Evolutionary conservation across 2,329 filamentous ascomycete genomes (phyloP).

Genomic region (Monilinia laxa): DNA sequence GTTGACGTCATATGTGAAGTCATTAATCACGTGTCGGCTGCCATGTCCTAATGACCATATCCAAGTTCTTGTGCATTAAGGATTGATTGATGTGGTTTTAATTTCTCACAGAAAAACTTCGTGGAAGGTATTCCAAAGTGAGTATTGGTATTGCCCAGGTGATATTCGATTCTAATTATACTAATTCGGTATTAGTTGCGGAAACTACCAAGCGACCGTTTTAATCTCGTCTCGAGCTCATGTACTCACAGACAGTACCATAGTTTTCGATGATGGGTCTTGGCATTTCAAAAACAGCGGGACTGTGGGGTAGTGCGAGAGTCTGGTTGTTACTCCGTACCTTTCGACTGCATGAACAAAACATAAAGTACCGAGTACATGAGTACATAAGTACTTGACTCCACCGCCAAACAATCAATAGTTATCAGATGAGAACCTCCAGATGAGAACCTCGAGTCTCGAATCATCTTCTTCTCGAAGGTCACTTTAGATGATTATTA

Average conservation of each 20-base stretch:
- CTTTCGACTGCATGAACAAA: neutral
- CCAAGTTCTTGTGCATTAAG: neutral
- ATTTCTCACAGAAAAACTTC: neutral
- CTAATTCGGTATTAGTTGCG: neutral
- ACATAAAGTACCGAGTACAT: neutral
- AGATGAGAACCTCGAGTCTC: neutral
- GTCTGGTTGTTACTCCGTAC: neutral
- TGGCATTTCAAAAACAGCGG: conserved; percentile 4
- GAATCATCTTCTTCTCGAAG: neutral
- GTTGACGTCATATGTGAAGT: conserved; percentile 20
- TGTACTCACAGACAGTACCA: neutral
- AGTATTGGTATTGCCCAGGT: neutral
- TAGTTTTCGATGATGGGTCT: neutral
- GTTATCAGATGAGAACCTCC: neutral
- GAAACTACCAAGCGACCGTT: neutral
- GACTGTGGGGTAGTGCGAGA: conserved; percentile 2
- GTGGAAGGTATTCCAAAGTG: too few species aligned
- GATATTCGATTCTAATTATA: neutral
- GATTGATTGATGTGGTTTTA: neutral
- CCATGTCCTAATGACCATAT: neutral
- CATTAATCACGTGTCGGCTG: conserved; percentile 9
- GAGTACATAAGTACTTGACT: neutral
- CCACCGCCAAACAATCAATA: neutral
- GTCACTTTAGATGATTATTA: neutral
- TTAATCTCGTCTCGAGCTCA: neutral